phyloP scores from a whole-genome alignment of 192 early-diverging fungal species.

The Entomortierella beljakovae region DNA sequence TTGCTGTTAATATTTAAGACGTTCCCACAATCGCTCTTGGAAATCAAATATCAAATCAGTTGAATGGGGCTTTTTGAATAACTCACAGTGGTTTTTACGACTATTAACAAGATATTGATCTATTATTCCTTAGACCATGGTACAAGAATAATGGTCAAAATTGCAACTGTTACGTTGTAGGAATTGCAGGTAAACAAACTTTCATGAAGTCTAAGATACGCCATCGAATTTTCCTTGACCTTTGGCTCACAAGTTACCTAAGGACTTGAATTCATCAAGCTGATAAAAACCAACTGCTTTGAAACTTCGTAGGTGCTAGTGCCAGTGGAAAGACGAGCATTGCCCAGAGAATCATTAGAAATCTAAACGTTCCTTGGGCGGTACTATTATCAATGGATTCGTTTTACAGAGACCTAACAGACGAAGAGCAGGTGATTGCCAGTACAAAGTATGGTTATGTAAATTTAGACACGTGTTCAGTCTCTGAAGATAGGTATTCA shows the following conservation, averaged over 20 bases:
- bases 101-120: too few species aligned
- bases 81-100: too few species aligned
- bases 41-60: too few species aligned
- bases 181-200: conserved; percentile 70
- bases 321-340: conserved; percentile 90
- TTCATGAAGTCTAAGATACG: not conserved
- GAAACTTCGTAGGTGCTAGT: conserved; percentile 67
- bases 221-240: too few species aligned
- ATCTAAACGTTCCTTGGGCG: conserved; percentile 85
- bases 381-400: conserved; percentile 96
- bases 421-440: conserved; percentile 73
- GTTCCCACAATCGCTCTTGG: too few species aligned
- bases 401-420: conserved; percentile 89
- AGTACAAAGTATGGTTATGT: conserved; percentile 52
- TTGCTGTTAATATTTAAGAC: too few species aligned
- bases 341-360: conserved; percentile 77
- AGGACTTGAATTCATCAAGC: too few species aligned
- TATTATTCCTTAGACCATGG: conserved; percentile 55
- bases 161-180: conserved; percentile 74
- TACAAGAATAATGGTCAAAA: conserved; percentile 70
- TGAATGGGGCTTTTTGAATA: not conserved
- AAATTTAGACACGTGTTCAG: not conserved
- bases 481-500: not conserved
- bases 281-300: too few species aligned
- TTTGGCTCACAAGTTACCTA: too few species aligned